Evolutionary conservation across 306 rosid species (phyloP).

Genomic region (Astragalus membranaceus): DNA sequence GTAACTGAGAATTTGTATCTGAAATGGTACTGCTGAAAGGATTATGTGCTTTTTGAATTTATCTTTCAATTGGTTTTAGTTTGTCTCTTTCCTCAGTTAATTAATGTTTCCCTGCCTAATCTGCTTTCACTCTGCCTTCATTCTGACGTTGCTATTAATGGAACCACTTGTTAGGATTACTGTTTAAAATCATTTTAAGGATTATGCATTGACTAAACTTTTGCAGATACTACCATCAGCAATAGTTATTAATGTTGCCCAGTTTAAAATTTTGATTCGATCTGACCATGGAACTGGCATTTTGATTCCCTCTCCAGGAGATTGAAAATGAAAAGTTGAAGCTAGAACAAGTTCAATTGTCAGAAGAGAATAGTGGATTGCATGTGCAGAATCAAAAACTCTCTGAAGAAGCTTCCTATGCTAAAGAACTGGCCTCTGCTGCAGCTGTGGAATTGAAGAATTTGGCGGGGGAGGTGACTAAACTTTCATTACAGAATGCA

Average conservation of each 20-base stretch:
- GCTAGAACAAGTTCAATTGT: conserved; percentile 73
- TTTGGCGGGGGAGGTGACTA: conserved; percentile 95
- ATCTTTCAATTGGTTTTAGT: background rate
- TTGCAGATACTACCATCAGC: background rate
- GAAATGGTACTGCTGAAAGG: background rate
- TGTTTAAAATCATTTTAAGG: background rate
- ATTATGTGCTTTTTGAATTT: conserved; percentile 5
- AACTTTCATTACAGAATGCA: conserved; percentile 72
- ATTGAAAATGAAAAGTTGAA: conserved; percentile 84
- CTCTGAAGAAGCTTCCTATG: conserved; percentile 95
- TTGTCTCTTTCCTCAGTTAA: background rate
- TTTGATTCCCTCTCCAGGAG: conserved; percentile 49
- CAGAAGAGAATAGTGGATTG: conserved; percentile 92
- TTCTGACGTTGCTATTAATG: background rate
- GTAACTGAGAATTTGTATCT: conserved; percentile 29
- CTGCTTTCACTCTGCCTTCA: background rate
- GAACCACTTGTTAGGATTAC: conserved; percentile 2
- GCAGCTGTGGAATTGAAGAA: conserved; percentile 96
- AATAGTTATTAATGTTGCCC: background rate
- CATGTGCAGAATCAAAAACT: conserved; percentile 89
- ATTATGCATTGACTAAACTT: background rate
- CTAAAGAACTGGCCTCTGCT: conserved; percentile 96
- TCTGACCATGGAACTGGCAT: background rate
- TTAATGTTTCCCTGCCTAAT: conserved; percentile 4
- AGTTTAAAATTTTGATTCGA: background rate